phyloP scores from a whole-genome alignment of 768 basidiomycete species.

The Pleurotus tuber-regium region DNA sequence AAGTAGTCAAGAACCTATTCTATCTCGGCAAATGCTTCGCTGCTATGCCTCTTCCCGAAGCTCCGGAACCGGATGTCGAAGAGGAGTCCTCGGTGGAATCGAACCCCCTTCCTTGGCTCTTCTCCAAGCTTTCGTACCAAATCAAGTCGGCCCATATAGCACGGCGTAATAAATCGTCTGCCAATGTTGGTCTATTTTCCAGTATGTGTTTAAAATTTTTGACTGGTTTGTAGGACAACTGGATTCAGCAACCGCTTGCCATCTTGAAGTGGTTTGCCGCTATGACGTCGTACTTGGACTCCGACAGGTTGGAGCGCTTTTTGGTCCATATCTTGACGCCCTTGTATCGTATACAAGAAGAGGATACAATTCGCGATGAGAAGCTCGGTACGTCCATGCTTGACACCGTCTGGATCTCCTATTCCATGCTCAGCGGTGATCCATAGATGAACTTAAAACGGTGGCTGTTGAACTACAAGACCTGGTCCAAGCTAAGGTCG shows the following conservation, averaged over 20 bases:
- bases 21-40: constrained; percentile 88
- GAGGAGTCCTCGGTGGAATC: constrained; percentile 27
- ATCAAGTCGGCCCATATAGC: constrained; percentile 72
- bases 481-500: constrained; percentile 83
- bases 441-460: constrained; percentile 76
- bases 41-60: constrained; percentile 29
- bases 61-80: constrained; percentile 29
- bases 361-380: constrained; percentile 75
- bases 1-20: constrained; percentile 91
- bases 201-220: constrained; percentile 8
- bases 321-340: constrained; percentile 85
- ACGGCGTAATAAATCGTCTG: constrained; percentile 52
- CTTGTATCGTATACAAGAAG: constrained; percentile 82
- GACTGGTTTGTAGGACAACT: constrained; percentile 54
- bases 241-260: constrained; percentile 79
- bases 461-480: constrained; percentile 83
- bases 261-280: constrained; percentile 93
- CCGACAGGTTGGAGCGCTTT: constrained; percentile 57
- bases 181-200: constrained; percentile 35
- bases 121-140: constrained; percentile 91
- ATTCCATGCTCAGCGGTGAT: background rate
- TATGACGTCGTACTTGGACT: constrained; percentile 73
- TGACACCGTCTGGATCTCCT: too few species aligned
- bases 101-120: constrained; percentile 82
- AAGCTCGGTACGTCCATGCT: constrained; percentile 69